Percentiles rank a stretch among this genome's conserved stretches.
Evolutionary conservation across 78 protist genomes (phyloP).

Genomic region (Paratrimastix pyriformis): DNA sequence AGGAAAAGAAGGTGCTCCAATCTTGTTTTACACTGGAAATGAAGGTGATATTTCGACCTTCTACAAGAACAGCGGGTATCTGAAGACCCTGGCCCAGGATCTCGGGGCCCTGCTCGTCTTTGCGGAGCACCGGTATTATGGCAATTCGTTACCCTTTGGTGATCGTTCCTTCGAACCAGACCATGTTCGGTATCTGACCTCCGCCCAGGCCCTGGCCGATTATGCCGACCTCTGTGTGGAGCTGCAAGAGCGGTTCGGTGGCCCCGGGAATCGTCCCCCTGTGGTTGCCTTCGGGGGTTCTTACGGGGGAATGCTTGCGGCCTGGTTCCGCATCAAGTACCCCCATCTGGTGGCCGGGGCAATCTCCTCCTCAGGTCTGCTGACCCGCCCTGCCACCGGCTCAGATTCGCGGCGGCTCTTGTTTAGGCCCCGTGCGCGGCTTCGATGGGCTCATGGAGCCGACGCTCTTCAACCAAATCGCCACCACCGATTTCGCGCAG

Average conservation of each 20-base stretch:
- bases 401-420: too few species aligned
- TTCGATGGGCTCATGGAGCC: too few species aligned
- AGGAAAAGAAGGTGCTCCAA: constrained; percentile 24
- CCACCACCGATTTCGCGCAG: too few species aligned
- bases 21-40: constrained; percentile 76
- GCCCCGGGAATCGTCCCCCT: not conserved
- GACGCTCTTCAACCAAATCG: too few species aligned
- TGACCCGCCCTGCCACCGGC: constrained; percentile 1
- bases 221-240: not conserved
- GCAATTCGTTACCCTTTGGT: constrained; percentile 4
- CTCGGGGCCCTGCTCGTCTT: constrained; percentile 7
- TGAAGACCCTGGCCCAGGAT: constrained; percentile 29
- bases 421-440: too few species aligned
- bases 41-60: constrained; percentile 63
- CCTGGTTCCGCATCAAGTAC: constrained; percentile 31
- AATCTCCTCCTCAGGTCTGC: not conserved
- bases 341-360: constrained; percentile 40
- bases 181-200: too few species aligned
- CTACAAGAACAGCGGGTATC: constrained; percentile 58
- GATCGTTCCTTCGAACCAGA: too few species aligned
- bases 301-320: constrained; percentile 55
- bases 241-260: not conserved
- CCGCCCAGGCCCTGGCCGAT: constrained; percentile 18
- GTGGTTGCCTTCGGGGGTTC: constrained; percentile 45
- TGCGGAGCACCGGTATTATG: constrained; percentile 31